These are phyloP conservation scores for Choiromyces venosus DNA, from an alignment of 495 filamentous ascomycete species.

Conservation along the genomic window DNA sequence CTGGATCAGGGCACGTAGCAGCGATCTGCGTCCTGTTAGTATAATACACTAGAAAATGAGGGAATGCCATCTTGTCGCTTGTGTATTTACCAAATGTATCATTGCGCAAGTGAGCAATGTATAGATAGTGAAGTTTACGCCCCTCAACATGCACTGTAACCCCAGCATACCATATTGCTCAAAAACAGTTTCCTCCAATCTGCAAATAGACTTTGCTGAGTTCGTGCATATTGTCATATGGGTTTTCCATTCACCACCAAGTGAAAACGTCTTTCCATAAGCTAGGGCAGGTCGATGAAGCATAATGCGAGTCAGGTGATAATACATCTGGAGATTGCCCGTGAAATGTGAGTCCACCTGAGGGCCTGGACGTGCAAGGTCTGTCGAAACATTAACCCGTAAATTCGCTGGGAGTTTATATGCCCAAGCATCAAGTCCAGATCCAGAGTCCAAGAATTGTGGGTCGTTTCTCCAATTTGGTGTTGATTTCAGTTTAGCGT, in stretches of 20 bases:
- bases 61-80: not conserved
- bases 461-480: slow-evolving; percentile 88
- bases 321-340: slow-evolving; percentile 89
- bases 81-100: slow-evolving; percentile 74
- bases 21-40: slow-evolving; percentile 51
- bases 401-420: slow-evolving; percentile 71
- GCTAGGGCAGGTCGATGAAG: slow-evolving; percentile 82
- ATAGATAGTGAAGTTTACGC: slow-evolving; percentile 95
- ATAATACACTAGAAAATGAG: slow-evolving; percentile 4
- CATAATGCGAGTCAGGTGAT: slow-evolving; percentile 80
- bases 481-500: slow-evolving; percentile 66
- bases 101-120: slow-evolving; percentile 87
- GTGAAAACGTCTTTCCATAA: slow-evolving; percentile 64
- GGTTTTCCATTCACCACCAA: slow-evolving; percentile 74
- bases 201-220: slow-evolving; percentile 81
- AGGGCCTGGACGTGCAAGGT: slow-evolving; percentile 78
- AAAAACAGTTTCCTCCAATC: slow-evolving; percentile 82
- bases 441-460: slow-evolving; percentile 71
- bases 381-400: slow-evolving; percentile 67
- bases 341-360: slow-evolving; percentile 70
- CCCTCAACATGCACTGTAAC: slow-evolving; percentile 85
- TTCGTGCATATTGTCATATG: slow-evolving; percentile 83
- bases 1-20: slow-evolving; percentile 87
- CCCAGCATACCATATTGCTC: slow-evolving; percentile 71
- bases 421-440: slow-evolving; percentile 68